A percentile compares a stretch with the other conserved stretches of the same genome.
Evolutionary conservation across 2,329 filamentous ascomycete genomes (phyloP).

Genomic region (Fusarium redolens): DNA sequence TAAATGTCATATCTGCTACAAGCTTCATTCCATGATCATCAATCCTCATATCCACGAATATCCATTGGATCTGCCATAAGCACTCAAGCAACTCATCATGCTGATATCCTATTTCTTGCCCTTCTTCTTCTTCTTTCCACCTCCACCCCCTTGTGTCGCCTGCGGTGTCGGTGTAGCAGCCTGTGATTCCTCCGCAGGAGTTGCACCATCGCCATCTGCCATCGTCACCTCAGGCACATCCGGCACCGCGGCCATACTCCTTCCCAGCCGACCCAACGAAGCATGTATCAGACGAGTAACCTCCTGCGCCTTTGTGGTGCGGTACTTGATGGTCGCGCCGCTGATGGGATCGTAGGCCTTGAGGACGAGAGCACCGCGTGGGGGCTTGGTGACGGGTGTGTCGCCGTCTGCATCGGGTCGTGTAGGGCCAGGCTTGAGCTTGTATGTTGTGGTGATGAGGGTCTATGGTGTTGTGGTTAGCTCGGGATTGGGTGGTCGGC

Average conservation of each 20-base stretch:
- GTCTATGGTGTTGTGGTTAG: slow-evolving; percentile 67
- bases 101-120: slow-evolving; percentile 59
- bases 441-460: slow-evolving; percentile 92
- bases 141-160: slow-evolving; percentile 48
- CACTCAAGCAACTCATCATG: background rate
- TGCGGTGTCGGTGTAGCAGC: slow-evolving; percentile 43
- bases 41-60: background rate
- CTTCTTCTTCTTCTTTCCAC: slow-evolving; percentile 69
- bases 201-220: slow-evolving; percentile 51
- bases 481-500: background rate
- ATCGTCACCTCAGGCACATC: slow-evolving; percentile 56
- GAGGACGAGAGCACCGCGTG: slow-evolving; percentile 78
- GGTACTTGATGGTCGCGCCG: slow-evolving; percentile 89
- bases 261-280: slow-evolving; percentile 79
- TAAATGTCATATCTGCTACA: background rate
- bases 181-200: slow-evolving; percentile 42
- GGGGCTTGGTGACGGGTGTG: slow-evolving; percentile 56
- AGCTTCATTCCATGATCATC: background rate
- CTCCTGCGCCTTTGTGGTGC: slow-evolving; percentile 90
- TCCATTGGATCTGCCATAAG: background rate
- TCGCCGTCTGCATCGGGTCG: slow-evolving; percentile 44
- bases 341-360: slow-evolving; percentile 90
- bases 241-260: slow-evolving; percentile 71
- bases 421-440: slow-evolving; percentile 63
- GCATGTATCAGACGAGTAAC: slow-evolving; percentile 81